phyloP scores from a whole-genome alignment of 306 rosid genomes.

The Geum urbanum region DNA sequence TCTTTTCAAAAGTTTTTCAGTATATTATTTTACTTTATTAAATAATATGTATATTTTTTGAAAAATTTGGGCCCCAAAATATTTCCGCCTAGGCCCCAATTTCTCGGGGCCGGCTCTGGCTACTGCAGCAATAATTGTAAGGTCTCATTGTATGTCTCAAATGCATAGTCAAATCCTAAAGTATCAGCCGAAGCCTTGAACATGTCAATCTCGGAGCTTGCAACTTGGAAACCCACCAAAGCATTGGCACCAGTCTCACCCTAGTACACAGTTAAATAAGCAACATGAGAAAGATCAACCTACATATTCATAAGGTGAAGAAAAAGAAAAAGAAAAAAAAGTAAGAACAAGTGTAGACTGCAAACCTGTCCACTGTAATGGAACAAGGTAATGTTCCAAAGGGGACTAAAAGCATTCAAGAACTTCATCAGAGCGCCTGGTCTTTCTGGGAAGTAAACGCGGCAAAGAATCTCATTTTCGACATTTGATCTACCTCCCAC shows the following conservation, averaged over 20 bases:
- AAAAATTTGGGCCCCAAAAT: too few relatives aligned
- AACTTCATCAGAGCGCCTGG: conserved; percentile 83
- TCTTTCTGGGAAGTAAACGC: conserved; percentile 76
- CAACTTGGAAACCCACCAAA: conserved; percentile 70
- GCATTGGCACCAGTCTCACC: conserved; percentile 81
- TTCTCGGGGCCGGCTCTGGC: too few relatives aligned
- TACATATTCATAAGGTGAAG: too few relatives aligned
- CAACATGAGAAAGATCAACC: background rate
- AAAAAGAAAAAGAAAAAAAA: too few relatives aligned
- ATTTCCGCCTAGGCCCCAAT: too few relatives aligned
- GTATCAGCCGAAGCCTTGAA: conserved; percentile 45
- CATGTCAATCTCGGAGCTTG: conserved; percentile 50
- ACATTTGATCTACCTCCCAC: conserved; percentile 64
- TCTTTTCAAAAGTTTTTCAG: too few relatives aligned
- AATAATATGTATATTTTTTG: too few relatives aligned
- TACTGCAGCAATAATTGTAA: conserved; percentile 65
- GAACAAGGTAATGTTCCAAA: conserved; percentile 82
- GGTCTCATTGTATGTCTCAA: conserved; percentile 49
- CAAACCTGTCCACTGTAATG: conserved; percentile 74
- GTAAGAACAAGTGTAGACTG: too few relatives aligned
- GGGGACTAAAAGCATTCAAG: conserved; percentile 77
- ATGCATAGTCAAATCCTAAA: conserved; percentile 59
- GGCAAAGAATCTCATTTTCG: conserved; percentile 71
- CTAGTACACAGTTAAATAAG: conserved; percentile 26
- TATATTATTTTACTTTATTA: too few relatives aligned